These are phyloP conservation scores for Datisca glomerata DNA, from an alignment of 306 rosid genomes.

Conservation along the genomic window DNA sequence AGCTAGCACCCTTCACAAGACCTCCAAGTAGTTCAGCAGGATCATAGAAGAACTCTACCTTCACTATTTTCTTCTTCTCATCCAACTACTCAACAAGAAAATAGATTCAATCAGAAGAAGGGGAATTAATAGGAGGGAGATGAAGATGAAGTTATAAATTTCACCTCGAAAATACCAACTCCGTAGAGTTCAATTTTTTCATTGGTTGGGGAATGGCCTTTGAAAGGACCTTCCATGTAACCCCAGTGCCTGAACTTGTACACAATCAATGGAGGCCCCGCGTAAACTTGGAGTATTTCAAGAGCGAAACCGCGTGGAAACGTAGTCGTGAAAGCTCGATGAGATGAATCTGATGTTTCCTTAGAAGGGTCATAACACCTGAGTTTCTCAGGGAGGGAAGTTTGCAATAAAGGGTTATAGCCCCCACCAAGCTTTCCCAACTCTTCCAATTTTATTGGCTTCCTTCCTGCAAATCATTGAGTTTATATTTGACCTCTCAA, in stretches of 20 bases:
- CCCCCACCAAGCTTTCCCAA: constrained; percentile 48
- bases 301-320: constrained; percentile 64
- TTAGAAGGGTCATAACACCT: constrained; percentile 34
- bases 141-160: not conserved
- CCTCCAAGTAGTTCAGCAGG: constrained; percentile 19
- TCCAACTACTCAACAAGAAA: constrained; percentile 9
- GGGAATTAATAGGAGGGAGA: not conserved
- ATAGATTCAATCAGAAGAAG: not conserved
- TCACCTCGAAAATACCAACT: constrained; percentile 43
- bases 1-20: constrained; percentile 15
- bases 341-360: constrained; percentile 50
- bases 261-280: constrained; percentile 43
- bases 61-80: constrained; percentile 17
- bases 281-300: constrained; percentile 38
- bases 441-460: constrained; percentile 22
- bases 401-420: constrained; percentile 41
- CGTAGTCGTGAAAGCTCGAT: constrained; percentile 35
- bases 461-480: constrained; percentile 39
- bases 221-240: constrained; percentile 72
- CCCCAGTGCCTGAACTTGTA: constrained; percentile 82
- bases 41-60: constrained; percentile 29
- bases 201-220: constrained; percentile 44
- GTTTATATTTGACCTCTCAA: not conserved
- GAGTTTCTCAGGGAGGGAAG: constrained; percentile 41
- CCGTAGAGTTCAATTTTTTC: constrained; percentile 37